Percentiles rank a stretch among this genome's conserved stretches.
Conservation (phyloP, 2,329 filamentous ascomycete genomes). For the Trichoderma semiorbis region DNA sequence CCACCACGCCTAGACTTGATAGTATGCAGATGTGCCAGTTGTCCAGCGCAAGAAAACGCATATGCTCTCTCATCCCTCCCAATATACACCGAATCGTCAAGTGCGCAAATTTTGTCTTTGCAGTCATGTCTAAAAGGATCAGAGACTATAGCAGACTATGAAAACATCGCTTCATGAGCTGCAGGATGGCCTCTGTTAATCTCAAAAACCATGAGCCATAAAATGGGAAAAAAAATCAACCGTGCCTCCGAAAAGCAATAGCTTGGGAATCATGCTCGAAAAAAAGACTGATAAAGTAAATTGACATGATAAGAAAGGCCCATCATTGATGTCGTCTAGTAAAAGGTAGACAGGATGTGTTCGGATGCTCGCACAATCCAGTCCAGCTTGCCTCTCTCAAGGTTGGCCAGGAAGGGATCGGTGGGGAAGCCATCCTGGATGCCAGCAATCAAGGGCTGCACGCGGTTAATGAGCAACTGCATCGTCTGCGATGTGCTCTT, state of each 20-base stretch:
- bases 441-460: constrained; percentile 34
- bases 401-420: constrained; percentile 38
- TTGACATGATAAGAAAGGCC: background rate
- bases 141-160: background rate
- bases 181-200: background rate
- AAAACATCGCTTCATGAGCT: background rate
- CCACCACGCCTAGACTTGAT: background rate
- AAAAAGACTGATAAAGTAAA: background rate
- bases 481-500: constrained; percentile 39
- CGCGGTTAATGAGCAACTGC: constrained; percentile 35
- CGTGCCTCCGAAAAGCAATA: constrained; percentile 2
- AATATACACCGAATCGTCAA: constrained; percentile 3
- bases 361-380: constrained; percentile 38
- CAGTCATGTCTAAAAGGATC: background rate
- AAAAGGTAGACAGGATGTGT: constrained; percentile 34
- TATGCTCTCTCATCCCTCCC: background rate
- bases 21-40: background rate
- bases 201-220: background rate
- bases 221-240: background rate
- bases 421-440: constrained; percentile 38
- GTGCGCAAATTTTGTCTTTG: background rate
- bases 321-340: constrained; percentile 28
- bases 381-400: constrained; percentile 38
- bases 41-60: background rate
- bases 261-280: constrained; percentile 4